Base-by-base conservation (phyloP, 2,329 filamentous ascomycete genomes). In the Trichoderma cornu-damae region DNA sequence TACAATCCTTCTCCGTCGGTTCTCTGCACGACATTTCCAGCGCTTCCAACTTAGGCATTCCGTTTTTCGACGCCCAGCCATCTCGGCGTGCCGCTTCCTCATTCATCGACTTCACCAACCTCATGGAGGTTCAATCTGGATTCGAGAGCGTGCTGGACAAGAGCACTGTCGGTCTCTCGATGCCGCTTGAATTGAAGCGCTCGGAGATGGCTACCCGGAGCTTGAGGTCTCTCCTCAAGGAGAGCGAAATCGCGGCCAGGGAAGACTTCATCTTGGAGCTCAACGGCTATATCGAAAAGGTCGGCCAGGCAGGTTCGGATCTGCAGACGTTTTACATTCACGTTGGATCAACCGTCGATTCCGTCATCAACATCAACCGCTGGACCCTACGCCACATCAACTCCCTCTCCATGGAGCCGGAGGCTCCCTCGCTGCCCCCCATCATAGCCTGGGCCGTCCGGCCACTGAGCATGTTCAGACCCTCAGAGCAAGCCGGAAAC, bases 111-210 rank as follows among this genome's bases (percentile, higher is more conserved):
- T 93, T 93, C 63, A 85, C 90, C 61, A 81, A 86, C 47, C 78
- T 95, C 20, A 87, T 94, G 77, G 78, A 78, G 16, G 82, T 88
- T 1, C 89, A 95, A 69, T 77, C 81, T n/a, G 80, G 85, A 26
- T 90, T 95, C 57, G 88, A 91, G 69, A 82, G 87, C 58, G 84
- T 94, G 1, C 73, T 94, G 3, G 82, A 89, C 62, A 82, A 84
- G 59, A 84, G 83, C 14, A 80, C 83, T 1, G 79, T 84, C 20
- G 83, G 85, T 1, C 82, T 85, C 1, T 83, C 83, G 1, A 73
- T 94, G 3, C 89, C 89, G 0, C 77, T 88, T 63, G 87, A 90
- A 63, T 91, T 94, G 84, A 92, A 90, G 73, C 81, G 84, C 8
- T 85, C 86, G 2, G 88, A 93, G 69, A 77, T 83, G 2, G 85